These are phyloP conservation scores for Penicillium desertorum DNA, from an alignment of 495 filamentous ascomycete genomes.

Conservation along the genomic window DNA sequence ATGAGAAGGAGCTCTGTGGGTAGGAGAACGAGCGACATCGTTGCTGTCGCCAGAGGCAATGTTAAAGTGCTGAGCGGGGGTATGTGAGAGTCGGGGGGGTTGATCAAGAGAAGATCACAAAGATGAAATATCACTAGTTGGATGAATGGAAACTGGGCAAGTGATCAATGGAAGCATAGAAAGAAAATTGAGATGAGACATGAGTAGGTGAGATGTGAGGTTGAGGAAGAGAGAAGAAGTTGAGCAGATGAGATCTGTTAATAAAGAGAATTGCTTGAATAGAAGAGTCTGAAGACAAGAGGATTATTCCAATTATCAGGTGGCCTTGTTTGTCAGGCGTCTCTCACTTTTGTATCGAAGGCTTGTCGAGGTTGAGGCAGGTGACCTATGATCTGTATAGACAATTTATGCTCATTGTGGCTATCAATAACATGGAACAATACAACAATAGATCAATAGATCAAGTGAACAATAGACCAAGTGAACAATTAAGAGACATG, in stretches of 20 bases:
- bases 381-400: neutral
- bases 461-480: too few species aligned
- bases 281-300: neutral
- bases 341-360: neutral
- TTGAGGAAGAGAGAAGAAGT: neutral
- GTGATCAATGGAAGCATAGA: neutral
- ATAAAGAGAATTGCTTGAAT: neutral
- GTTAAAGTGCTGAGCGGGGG: neutral
- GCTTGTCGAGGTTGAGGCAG: neutral
- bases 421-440: neutral
- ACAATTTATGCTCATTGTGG: neutral
- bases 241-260: neutral
- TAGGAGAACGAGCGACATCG: neutral
- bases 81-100: neutral
- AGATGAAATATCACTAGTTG: neutral
- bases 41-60: neutral
- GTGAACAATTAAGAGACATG: neutral
- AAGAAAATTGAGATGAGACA: neutral
- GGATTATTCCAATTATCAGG: neutral
- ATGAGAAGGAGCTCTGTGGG: conserved; percentile 1
- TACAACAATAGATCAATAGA: too few species aligned
- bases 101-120: neutral
- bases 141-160: neutral
- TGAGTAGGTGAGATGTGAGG: neutral
- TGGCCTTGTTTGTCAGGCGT: neutral